phyloP scores from a whole-genome alignment of 768 basidiomycete species.

The Boletus tomentosulus region DNA sequence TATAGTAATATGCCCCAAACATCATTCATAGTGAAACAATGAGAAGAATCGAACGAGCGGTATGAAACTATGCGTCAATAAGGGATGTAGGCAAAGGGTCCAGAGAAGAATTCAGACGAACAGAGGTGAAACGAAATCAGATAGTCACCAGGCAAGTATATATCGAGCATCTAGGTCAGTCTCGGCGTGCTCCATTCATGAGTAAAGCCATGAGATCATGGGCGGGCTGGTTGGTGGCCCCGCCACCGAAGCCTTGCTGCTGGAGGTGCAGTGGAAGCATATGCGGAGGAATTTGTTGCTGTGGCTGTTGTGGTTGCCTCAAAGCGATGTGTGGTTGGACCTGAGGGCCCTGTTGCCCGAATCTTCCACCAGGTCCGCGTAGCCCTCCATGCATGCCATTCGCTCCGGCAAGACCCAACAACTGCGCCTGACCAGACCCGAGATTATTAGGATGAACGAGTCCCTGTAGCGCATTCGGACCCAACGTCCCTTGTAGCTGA shows the following conservation, averaged over 20 bases:
- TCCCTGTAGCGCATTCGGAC: conserved; percentile 47
- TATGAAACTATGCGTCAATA: conserved; percentile 32
- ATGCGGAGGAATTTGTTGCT: conserved; percentile 55
- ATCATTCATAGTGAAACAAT: conserved; percentile 27
- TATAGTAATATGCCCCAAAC: conserved; percentile 10
- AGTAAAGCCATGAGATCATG: conserved; percentile 82
- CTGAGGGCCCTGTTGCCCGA: conserved; percentile 31
- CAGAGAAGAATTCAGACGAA: conserved; percentile 14
- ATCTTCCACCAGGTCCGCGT: conserved; percentile 45
- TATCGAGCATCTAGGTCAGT: conserved; percentile 39
- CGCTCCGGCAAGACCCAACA: conserved; percentile 43
- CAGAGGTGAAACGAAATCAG: conserved; percentile 9
- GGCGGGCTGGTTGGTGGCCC: conserved; percentile 50
- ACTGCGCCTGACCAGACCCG: conserved; percentile 45
- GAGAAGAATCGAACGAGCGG: conserved; percentile 17
- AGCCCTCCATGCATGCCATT: conserved; percentile 43
- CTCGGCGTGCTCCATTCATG: conserved; percentile 67
- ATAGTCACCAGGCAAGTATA: conserved; percentile 9
- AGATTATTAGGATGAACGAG: conserved; percentile 52
- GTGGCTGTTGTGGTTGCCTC: conserved; percentile 32
- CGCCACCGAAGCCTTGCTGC: conserved; percentile 48
- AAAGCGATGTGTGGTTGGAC: conserved; percentile 29
- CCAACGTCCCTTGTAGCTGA: conserved; percentile 46
- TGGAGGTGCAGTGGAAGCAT: conserved; percentile 55
- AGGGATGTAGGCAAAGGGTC: conserved; percentile 27